Evolutionary conservation across 192 early-diverging fungal species (phyloP).

Genomic region (Linnemannia exigua): DNA sequence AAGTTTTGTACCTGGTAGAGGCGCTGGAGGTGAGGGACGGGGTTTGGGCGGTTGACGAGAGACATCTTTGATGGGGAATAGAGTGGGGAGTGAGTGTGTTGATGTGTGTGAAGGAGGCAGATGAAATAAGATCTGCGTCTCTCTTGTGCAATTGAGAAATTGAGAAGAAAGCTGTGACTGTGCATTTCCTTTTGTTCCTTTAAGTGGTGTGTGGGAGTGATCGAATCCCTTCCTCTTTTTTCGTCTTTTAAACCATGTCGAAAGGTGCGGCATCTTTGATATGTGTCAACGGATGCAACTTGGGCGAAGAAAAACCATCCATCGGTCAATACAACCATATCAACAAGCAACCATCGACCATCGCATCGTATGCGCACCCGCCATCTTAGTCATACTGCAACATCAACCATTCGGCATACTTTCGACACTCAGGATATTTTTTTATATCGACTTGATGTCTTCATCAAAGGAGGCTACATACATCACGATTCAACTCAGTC

Average conservation of each 20-base stretch:
- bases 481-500: slow-evolving; percentile 6
- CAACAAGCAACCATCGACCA: neutral
- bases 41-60: slow-evolving; percentile 56
- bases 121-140: no score
- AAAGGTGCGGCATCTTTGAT: slow-evolving; percentile 2
- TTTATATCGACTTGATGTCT: neutral
- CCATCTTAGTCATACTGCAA: neutral
- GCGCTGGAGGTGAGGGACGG: slow-evolving; percentile 54
- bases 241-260: slow-evolving; percentile 12
- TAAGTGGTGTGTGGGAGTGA: neutral
- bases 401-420: neutral
- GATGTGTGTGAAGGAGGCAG: no score
- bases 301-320: neutral
- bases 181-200: neutral
- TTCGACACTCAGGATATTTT: neutral
- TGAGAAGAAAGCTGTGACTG: neutral
- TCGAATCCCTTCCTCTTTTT: slow-evolving; percentile 11
- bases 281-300: neutral
- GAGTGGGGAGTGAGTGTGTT: neutral
- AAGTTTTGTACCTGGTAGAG: slow-evolving; percentile 51
- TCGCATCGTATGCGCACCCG: neutral
- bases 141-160: neutral
- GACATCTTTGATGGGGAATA: slow-evolving; percentile 26
- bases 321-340: neutral
- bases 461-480: neutral